These are phyloP conservation scores for Pseudophaeomoniella oleicola DNA, from an alignment of 2,329 filamentous ascomycete species.

Conservation along the genomic window DNA sequence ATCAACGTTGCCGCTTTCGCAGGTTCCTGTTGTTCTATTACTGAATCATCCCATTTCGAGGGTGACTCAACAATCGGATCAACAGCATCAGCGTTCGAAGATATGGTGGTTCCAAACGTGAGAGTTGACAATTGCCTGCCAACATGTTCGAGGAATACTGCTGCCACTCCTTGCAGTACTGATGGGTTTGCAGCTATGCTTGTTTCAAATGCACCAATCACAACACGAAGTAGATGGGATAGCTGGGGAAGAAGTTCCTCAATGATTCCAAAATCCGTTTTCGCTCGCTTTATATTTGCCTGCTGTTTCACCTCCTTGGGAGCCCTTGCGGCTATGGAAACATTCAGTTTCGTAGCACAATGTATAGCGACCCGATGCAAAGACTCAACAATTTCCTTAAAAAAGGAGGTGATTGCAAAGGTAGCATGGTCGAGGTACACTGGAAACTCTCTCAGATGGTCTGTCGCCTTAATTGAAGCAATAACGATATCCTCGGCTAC, in stretches of 20 bases:
- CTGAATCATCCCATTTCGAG: slow-evolving; percentile 14
- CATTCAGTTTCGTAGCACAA: too few relatives aligned
- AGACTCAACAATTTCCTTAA: too few relatives aligned
- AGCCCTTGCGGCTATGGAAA: too few relatives aligned
- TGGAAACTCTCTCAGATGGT: too few relatives aligned
- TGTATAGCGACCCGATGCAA: too few relatives aligned
- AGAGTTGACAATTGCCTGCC: slow-evolving; percentile 10
- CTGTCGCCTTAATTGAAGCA: too few relatives aligned
- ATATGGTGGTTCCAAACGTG: slow-evolving; percentile 6
- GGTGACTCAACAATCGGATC: slow-evolving; percentile 18
- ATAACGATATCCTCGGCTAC: too few relatives aligned
- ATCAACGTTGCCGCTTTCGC: slow-evolving; percentile 14
- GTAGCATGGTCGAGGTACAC: too few relatives aligned
- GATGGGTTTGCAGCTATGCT: slow-evolving; percentile 4
- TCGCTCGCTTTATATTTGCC: not conserved
- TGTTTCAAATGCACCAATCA: slow-evolving; percentile 7
- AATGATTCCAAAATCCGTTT: not conserved
- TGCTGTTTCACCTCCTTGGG: too few relatives aligned
- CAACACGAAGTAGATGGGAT: slow-evolving; percentile 2
- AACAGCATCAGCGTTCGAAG: slow-evolving; percentile 1
- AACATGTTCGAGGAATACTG: slow-evolving; percentile 9
- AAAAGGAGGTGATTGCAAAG: too few relatives aligned
- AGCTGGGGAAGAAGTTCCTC: not conserved
- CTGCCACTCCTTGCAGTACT: slow-evolving; percentile 8
- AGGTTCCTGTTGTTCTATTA: slow-evolving; percentile 8